Evolutionary conservation across 225 moss, liverwort and hornwort species (phyloP).

Genomic region (Physcomitrellopsis africana): DNA sequence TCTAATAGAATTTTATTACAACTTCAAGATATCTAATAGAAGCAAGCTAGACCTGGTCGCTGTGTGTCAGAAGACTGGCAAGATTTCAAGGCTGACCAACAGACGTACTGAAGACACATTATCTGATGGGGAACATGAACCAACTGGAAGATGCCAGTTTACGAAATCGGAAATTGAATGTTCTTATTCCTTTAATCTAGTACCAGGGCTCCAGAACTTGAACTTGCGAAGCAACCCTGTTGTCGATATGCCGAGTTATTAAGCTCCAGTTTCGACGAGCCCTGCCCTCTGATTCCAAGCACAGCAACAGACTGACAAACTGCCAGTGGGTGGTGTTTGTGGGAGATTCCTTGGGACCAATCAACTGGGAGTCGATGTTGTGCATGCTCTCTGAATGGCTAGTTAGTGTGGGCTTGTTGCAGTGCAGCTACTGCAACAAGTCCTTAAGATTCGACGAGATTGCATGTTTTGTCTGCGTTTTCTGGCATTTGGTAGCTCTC

Average conservation of each 20-base stretch:
- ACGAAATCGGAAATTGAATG: slow-evolving; percentile 27
- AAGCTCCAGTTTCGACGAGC: slow-evolving; percentile 57
- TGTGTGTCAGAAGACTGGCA: slow-evolving; percentile 33
- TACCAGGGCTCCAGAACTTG: slow-evolving; percentile 62
- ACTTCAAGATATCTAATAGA: slow-evolving; percentile 51
- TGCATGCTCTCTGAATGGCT: too few species aligned
- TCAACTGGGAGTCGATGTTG: too few species aligned
- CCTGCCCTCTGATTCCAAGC: too few species aligned
- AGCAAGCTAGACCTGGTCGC: slow-evolving; percentile 31
- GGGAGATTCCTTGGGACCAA: too few species aligned
- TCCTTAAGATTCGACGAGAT: too few species aligned
- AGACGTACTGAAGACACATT: slow-evolving; percentile 22
- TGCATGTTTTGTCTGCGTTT: too few species aligned
- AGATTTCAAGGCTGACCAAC: slow-evolving; percentile 35
- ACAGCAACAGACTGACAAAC: too few species aligned
- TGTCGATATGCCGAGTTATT: slow-evolving; percentile 65
- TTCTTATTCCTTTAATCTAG: slow-evolving; percentile 15
- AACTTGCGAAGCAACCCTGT: slow-evolving; percentile 88
- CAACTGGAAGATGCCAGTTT: slow-evolving; percentile 25
- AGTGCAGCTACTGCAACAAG: too few species aligned
- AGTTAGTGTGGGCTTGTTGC: too few species aligned
- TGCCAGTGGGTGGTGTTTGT: too few species aligned
- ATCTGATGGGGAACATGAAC: slow-evolving; percentile 18
- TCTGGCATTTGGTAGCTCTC: too few species aligned
- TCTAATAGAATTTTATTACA: slow-evolving; percentile 90